Evolutionary conservation across 371 early-diverging fungal genomes (phyloP), one percentile per base, ranked within the genome.

Genomic region (Zychaea mexicana): DNA sequence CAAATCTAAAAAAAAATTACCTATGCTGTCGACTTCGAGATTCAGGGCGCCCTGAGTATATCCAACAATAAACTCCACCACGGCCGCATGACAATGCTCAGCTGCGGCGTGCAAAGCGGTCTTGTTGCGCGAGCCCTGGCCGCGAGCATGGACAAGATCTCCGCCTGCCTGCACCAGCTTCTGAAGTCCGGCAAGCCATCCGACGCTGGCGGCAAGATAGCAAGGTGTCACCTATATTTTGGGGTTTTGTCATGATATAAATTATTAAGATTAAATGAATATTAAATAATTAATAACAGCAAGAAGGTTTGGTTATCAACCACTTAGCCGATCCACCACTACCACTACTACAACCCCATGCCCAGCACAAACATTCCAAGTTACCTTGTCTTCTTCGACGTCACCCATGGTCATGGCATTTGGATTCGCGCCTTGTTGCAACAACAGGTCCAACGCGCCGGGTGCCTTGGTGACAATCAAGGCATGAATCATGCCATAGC

Each of bases 401-500:
- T 69, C 69, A 65, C 75, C 61, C 12, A 81, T 58, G 3, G 70
- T 76, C 46, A 64, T 64, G 3, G 61, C 73, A 65, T 81, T 74
- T 6, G 78, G 75, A 66, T 81, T 81, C 6, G 81, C 81, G 42
- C 81, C 81, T 64, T 78, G 74, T 42, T 81, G 74, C 26, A 81
- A 66, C 49, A 81, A 64, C 27, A 74, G 33, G 45, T 78, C 79
- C 3, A 81, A 54, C 1, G 73, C 52, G 2, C 57, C 60, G 38
- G 73, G 65, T 22, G 77, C 64, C 55, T 74, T 74, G 13, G 68
- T 70, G 42, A 77, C 70, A 67, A 81, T 71, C 12, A 72, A 61
- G 33, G 78, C 78, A 67, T 81, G 81, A 30, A 81, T 71, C 73
- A 81, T 71, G 21, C 81, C 81, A 69, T 71, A 78, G 4, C 81